phyloP scores from a whole-genome alignment of 208 protist genomes.

The Crithidia acanthocephali region DNA sequence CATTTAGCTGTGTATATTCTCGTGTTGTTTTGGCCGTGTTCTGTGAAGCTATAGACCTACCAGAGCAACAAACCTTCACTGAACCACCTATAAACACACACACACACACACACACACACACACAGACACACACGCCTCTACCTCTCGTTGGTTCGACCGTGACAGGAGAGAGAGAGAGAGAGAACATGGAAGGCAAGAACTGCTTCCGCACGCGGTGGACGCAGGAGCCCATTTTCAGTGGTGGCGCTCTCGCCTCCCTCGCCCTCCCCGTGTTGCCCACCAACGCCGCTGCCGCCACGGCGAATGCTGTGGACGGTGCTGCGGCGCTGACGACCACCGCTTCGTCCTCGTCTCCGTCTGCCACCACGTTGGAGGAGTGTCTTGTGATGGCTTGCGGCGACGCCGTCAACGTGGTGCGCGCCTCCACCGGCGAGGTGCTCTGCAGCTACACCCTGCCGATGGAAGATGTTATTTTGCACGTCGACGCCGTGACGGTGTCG shows the following conservation, averaged over 20 bases:
- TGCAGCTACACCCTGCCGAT: conserved; percentile 78
- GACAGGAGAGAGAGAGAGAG: no score
- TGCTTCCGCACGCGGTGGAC: conserved; percentile 87
- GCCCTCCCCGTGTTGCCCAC: conserved; percentile 31
- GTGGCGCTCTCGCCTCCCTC: conserved; percentile 78
- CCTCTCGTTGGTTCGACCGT: no score
- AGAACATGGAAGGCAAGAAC: conserved; percentile 89
- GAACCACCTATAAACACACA: no score
- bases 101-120: no score
- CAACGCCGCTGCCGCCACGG: conserved; percentile 6
- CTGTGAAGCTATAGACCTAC: no score
- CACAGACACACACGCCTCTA: no score
- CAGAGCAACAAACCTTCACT: no score
- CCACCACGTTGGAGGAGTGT: conserved; percentile 34
- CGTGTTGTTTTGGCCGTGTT: no score
- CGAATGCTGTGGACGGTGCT: no score
- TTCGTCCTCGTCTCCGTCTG: background rate
- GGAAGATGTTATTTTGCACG: conserved; percentile 84
- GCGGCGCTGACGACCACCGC: background rate
- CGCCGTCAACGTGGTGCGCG: conserved; percentile 75
- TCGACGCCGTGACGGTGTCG: conserved; percentile 77
- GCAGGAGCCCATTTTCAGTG: conserved; percentile 87
- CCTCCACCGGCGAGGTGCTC: conserved; percentile 56
- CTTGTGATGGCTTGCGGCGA: conserved; percentile 86
- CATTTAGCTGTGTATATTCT: no score